A percentile compares a stretch with the other conserved stretches of the same genome.
Conservation (phyloP, 129 eudicot species). For the Solidago caesia region DNA sequence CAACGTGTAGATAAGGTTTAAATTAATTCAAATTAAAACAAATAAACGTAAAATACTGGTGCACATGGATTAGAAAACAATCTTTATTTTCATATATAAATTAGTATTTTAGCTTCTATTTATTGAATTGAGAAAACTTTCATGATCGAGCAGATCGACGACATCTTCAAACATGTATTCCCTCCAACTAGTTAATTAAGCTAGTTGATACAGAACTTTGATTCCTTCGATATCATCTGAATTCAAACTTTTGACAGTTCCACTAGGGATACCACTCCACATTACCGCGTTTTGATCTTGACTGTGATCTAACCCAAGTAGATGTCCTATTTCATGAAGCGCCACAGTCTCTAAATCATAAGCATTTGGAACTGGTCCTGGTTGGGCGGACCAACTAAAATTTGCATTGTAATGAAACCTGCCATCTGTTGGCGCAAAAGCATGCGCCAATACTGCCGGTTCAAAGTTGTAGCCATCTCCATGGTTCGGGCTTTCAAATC, state of each 20-base stretch:
- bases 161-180: too few relatives aligned
- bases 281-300: neutral
- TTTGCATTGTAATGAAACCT: conserved; percentile 8
- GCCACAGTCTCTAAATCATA: neutral
- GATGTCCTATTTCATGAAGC: conserved; percentile 23
- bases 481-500: neutral
- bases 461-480: neutral
- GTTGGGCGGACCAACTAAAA: neutral
- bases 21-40: too few relatives aligned
- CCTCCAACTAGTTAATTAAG: neutral
- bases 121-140: too few relatives aligned
- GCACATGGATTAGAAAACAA: too few relatives aligned
- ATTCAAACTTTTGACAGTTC: neutral
- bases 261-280: neutral
- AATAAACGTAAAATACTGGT: too few relatives aligned
- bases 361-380: neutral
- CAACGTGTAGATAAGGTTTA: too few relatives aligned
- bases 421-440: conserved; percentile 11
- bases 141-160: too few relatives aligned
- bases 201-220: conserved; percentile 5
- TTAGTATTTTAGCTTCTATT: too few relatives aligned
- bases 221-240: conserved; percentile 21
- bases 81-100: too few relatives aligned
- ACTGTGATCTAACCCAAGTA: conserved; percentile 21
- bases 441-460: neutral